phyloP scores from a whole-genome alignment of 768 basidiomycete genomes.

The Panus rudis region DNA sequence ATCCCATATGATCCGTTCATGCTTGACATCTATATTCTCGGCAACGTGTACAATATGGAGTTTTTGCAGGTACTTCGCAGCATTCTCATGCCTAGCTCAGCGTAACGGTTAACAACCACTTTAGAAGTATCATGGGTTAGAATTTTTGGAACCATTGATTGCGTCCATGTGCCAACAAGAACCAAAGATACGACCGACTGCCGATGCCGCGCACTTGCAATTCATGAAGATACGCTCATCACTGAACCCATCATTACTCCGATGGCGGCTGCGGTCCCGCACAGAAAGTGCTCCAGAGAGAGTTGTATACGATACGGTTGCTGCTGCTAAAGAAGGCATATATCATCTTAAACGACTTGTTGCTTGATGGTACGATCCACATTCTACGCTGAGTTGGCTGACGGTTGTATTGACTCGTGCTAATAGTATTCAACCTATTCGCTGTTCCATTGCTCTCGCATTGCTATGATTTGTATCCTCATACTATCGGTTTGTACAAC shows the following conservation, averaged over 20 bases:
- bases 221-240: neutral
- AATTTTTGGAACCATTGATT: neutral
- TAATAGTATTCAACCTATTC: too few species aligned
- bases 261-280: neutral
- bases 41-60: slow-evolving; percentile 12
- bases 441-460: too few species aligned
- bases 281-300: neutral
- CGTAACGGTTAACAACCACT: too few species aligned
- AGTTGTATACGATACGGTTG: neutral
- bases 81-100: too few species aligned
- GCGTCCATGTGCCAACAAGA: neutral
- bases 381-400: too few species aligned
- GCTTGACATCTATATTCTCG: slow-evolving; percentile 20
- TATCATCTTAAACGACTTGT: too few species aligned
- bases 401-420: too few species aligned
- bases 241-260: neutral
- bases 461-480: too few species aligned
- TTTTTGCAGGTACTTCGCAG: neutral
- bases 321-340: neutral
- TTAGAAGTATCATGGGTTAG: neutral
- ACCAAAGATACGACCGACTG: neutral
- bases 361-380: too few species aligned
- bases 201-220: neutral
- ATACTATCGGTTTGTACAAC: too few species aligned
- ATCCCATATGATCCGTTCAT: slow-evolving; percentile 20